Evolutionary conservation across 2,329 filamentous ascomycete species (phyloP), one percentile per base, ranked within the genome.

Genomic region (Hypoxylon sp.): DNA sequence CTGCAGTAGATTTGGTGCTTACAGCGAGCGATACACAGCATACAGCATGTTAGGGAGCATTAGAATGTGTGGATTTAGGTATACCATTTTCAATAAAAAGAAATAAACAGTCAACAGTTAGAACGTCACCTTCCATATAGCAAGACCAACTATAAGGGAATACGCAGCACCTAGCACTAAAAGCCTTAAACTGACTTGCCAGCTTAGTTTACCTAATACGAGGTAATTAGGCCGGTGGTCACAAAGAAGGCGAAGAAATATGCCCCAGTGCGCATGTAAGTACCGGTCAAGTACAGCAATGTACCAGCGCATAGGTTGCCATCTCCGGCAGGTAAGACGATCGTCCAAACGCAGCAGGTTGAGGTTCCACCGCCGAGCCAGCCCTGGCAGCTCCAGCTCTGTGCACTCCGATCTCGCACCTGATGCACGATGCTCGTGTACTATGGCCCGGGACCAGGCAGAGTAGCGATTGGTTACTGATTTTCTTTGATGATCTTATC

Each of bases 401-500:
- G 60, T 61, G 62, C 49, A 32, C 62, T 75, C 74, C 73, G 74
- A 73, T 73, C 63, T 75, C 74, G 74, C 73, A 75, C 48, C 28
- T 28, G 38, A 43, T 43, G 59, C 30, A 68, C 50, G 45, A 68
- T 69, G 67, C 58, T 65, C 43, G 19, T 28, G 56, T 51, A 53
- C 46, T 17, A 19, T n/a, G n/a, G 17, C 32, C 32, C 30, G 32
- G 51, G n/a, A 2, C 45, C n/a, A 23, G 53, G 46, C 21, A 48
- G 17, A 13, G 13, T 5, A 9, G 11, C 45, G 36, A 57, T 60
- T 65, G 63, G 72, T 60, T 62, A 52, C 59, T 59, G 63, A 30
- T 60, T 49, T 66, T 73, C 56, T 32, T 55, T 50, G 53, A 45
- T 67, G 73, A 76, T 76, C 75, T 76, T 75, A 76, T 76, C 75